These are phyloP conservation scores for Colletotrichum abscissum DNA, from an alignment of 2,329 filamentous ascomycete species.

Conservation along the genomic window DNA sequence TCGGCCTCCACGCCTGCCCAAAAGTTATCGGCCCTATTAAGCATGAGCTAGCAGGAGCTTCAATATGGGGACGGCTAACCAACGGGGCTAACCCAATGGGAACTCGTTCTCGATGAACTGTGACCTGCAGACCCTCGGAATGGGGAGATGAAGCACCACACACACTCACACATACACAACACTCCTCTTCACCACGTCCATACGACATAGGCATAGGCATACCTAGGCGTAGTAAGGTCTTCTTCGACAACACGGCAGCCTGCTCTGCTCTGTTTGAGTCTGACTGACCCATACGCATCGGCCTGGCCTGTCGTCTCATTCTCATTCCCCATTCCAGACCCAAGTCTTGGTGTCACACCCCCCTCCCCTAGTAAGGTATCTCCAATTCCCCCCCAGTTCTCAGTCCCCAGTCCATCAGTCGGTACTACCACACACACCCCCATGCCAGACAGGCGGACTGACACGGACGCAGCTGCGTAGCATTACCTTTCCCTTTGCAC, in stretches of 20 bases:
- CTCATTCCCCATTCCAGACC: constrained; percentile 12
- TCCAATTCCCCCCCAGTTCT: not conserved
- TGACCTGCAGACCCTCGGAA: constrained; percentile 21
- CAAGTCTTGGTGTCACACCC: not conserved
- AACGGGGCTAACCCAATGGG: constrained; percentile 30
- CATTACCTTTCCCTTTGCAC: not conserved
- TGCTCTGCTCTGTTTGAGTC: not conserved
- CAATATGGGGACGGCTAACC: constrained; percentile 35
- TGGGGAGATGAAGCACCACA: constrained; percentile 33
- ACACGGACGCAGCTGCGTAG: constrained; percentile 18
- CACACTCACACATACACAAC: not conserved
- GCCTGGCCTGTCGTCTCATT: constrained; percentile 10
- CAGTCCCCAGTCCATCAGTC: not conserved
- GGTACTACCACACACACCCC: constrained; percentile 5
- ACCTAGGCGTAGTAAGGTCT: not conserved
- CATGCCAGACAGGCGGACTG: constrained; percentile 13
- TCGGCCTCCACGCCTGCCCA: constrained; percentile 16
- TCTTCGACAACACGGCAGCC: not conserved
- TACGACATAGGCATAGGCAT: no score
- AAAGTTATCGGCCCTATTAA: constrained; percentile 35
- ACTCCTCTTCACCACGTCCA: not conserved
- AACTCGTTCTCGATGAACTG: constrained; percentile 17
- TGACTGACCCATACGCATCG: not conserved
- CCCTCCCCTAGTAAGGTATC: not conserved
- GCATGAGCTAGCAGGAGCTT: constrained; percentile 28